Evolutionary conservation across 805 yeast species (phyloP).

Genomic region (Hanseniaspora osmophila): DNA sequence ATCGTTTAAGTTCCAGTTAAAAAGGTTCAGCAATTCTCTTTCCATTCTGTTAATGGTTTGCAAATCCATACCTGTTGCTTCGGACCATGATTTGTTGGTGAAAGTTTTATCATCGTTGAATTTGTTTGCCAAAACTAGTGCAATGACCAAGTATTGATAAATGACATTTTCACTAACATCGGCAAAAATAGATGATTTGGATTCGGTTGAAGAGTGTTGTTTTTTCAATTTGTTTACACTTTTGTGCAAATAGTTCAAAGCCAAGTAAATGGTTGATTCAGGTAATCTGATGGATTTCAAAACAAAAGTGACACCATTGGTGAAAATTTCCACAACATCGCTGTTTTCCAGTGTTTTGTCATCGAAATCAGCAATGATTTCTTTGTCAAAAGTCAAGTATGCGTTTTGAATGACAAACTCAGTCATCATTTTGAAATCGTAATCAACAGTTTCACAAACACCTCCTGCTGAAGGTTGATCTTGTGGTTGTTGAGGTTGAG

Average conservation of each 20-base stretch:
- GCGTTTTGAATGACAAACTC: conserved; percentile 66
- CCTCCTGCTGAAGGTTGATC: conserved; percentile 39
- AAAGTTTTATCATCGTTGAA: conserved; percentile 94
- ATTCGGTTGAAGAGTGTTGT: conserved; percentile 16
- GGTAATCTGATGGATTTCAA: conserved; percentile 82
- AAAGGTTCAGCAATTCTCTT: conserved; percentile 47
- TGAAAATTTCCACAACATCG: conserved; percentile 27
- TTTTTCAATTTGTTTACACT: conserved; percentile 29
- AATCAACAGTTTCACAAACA: conserved; percentile 63
- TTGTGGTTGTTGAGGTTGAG: conserved; percentile 11
- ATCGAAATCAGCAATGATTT: conserved; percentile 15
- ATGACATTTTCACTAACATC: conserved; percentile 25
- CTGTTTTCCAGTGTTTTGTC: conserved; percentile 8
- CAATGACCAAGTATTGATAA: conserved; percentile 45
- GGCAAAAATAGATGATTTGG: conserved; percentile 6
- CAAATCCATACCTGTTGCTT: conserved; percentile 75
- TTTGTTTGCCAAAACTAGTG: conserved; percentile 78
- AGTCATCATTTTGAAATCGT: conserved; percentile 66
- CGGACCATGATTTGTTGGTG: conserved; percentile 88
- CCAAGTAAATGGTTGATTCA: conserved; percentile 61
- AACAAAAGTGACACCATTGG: conserved; percentile 48
- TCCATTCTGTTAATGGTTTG: conserved; percentile 51
- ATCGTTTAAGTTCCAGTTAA: conserved; percentile 45
- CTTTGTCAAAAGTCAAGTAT: conserved; percentile 49
- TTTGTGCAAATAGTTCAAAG: conserved; percentile 67